phyloP scores from a whole-genome alignment of 2,329 filamentous ascomycete genomes.

The Thelonectria olida region DNA sequence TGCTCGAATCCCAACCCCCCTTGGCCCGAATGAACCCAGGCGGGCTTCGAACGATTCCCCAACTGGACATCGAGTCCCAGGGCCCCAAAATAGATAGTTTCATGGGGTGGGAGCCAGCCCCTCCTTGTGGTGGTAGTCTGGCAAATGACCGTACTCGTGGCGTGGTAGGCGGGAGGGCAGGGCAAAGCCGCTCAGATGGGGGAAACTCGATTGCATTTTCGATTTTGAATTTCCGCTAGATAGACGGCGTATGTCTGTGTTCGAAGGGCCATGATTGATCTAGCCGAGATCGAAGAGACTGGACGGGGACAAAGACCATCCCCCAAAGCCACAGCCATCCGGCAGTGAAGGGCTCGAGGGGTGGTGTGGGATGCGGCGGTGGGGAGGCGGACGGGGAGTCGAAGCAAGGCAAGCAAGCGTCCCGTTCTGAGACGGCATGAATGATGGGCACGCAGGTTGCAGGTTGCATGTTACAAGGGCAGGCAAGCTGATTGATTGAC shows the following conservation, averaged over 20 bases:
- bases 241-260: not conserved
- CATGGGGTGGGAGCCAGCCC: constrained; percentile 26
- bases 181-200: constrained; percentile 22
- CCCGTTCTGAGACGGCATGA: constrained; percentile 17
- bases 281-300: constrained; percentile 35
- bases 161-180: constrained; percentile 11
- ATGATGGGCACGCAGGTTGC: constrained; percentile 13
- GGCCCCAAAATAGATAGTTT: constrained; percentile 36
- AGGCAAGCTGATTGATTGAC: constrained; percentile 14
- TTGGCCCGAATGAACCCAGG: constrained; percentile 20
- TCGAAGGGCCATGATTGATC: constrained; percentile 27
- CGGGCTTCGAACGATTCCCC: constrained; percentile 2
- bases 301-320: constrained; percentile 17
- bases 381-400: constrained; percentile 9
- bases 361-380: constrained; percentile 15
- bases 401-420: not conserved
- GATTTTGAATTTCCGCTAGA: constrained; percentile 27
- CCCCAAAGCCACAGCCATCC: constrained; percentile 21
- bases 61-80: constrained; percentile 2
- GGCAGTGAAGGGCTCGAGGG: constrained; percentile 8
- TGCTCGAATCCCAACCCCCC: constrained; percentile 23
- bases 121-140: constrained; percentile 33
- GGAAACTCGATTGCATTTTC: constrained; percentile 26
- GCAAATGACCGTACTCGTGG: constrained; percentile 30
- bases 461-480: constrained; percentile 1